phyloP scores from a whole-genome alignment of 148 eudicot genomes.

The Rhododendron vialii region DNA sequence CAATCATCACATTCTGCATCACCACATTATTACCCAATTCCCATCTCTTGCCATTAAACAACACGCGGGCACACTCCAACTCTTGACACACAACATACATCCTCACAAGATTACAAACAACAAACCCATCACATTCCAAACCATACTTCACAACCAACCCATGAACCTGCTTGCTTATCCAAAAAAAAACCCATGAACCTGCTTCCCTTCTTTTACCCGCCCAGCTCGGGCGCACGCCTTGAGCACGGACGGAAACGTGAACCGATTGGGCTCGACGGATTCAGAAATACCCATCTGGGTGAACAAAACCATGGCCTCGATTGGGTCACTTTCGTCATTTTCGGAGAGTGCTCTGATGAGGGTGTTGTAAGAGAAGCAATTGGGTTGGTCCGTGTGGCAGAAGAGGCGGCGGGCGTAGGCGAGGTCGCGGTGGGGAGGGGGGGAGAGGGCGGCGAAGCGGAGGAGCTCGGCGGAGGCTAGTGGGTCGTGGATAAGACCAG shows the following conservation, averaged over 20 bases:
- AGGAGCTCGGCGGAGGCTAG: conserved; percentile 44
- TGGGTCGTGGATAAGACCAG: conserved; percentile 52
- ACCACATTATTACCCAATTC: conserved; percentile 39
- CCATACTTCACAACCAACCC: conserved; percentile 35
- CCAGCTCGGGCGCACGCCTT: conserved; percentile 42
- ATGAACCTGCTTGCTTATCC: conserved; percentile 53
- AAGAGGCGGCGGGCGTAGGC: conserved; percentile 29
- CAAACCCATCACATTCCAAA: conserved; percentile 45
- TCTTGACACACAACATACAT: conserved; percentile 49
- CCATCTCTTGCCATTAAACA: conserved; percentile 32
- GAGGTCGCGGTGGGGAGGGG: conserved; percentile 22
- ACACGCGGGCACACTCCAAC: conserved; percentile 32
- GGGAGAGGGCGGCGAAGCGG: conserved; percentile 35
- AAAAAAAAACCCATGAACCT: conserved; percentile 43
- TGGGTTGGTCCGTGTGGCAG: conserved; percentile 25
- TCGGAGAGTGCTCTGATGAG: conserved; percentile 41
- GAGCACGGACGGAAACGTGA: conserved; percentile 55
- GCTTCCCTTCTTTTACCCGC: conserved; percentile 30
- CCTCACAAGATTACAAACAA: conserved; percentile 47
- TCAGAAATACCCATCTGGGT: conserved; percentile 18
- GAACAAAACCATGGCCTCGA: conserved; percentile 23
- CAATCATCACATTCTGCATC: conserved; percentile 55
- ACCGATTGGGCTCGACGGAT: conserved; percentile 36
- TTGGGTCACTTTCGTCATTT: conserved; percentile 20
- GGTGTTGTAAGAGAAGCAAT: conserved; percentile 48